Evolutionary conservation across 2,329 filamentous ascomycete genomes (phyloP).

Genomic region (Fusarium poae): DNA sequence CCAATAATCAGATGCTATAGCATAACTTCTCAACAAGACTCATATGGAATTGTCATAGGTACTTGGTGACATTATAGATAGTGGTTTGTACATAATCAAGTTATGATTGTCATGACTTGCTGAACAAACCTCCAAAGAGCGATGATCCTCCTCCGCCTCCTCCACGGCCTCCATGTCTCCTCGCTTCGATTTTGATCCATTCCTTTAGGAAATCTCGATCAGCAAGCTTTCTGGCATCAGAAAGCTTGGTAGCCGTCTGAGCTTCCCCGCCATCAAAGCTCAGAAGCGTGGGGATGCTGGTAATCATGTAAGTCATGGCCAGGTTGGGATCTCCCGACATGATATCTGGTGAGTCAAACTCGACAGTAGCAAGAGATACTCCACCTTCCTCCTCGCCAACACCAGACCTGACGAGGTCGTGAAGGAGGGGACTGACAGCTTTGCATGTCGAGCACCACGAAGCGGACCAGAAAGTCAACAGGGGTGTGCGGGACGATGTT

Average conservation of each 20-base stretch:
- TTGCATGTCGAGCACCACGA: constrained; percentile 70
- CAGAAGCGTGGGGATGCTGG: constrained; percentile 68
- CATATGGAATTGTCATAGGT: background rate
- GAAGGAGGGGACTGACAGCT: constrained; percentile 63
- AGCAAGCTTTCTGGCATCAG: constrained; percentile 62
- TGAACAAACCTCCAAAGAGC: constrained; percentile 59
- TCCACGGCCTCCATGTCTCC: constrained; percentile 59
- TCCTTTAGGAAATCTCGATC: constrained; percentile 65
- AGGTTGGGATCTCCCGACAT: constrained; percentile 59
- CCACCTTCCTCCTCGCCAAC: constrained; percentile 69
- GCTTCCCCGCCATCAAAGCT: constrained; percentile 69
- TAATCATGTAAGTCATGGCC: constrained; percentile 70
- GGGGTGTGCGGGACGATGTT: constrained; percentile 65
- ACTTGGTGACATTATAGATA: constrained; percentile 1
- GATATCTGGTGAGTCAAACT: constrained; percentile 70
- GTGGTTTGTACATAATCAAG: background rate
- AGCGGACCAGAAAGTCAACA: constrained; percentile 72
- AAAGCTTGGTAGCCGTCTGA: constrained; percentile 62
- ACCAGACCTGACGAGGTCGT: constrained; percentile 62
- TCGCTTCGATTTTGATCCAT: constrained; percentile 67
- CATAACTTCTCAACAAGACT: background rate
- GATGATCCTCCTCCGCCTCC: constrained; percentile 56
- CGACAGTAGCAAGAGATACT: constrained; percentile 66
- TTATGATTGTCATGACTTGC: constrained; percentile 45
- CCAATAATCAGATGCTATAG: background rate